phyloP scores from a whole-genome alignment of 2,329 filamentous ascomycete species.

The Eutypa lata region DNA sequence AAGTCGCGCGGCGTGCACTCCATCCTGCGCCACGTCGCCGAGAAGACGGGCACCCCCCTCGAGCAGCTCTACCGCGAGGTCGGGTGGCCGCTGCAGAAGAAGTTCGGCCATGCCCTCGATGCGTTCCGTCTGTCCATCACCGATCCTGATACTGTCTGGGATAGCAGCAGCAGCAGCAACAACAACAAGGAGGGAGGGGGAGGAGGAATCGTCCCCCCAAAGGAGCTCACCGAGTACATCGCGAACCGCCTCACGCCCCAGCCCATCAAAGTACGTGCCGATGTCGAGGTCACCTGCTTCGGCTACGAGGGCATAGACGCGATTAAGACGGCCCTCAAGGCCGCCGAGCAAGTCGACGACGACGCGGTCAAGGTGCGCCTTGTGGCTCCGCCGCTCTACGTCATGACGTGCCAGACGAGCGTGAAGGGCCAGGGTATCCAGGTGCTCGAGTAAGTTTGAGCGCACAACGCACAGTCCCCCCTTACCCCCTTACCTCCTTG shows the following conservation, averaged over 20 bases:
- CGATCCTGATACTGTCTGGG: conserved; percentile 82
- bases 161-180: no score
- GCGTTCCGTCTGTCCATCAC: conserved; percentile 99
- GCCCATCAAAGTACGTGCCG: conserved; percentile 97
- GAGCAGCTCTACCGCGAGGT: conserved; percentile 92
- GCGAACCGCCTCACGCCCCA: conserved; percentile 94
- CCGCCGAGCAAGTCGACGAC: conserved; percentile 90
- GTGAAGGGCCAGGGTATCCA: conserved; percentile 87
- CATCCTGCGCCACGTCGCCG: conserved; percentile 97
- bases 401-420: conserved; percentile 90
- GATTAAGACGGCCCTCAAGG: conserved; percentile 87
- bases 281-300: conserved; percentile 94
- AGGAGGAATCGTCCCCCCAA: conserved; percentile 77
- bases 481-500: no score
- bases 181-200: no score
- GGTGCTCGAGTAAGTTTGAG: conserved; percentile 64
- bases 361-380: conserved; percentile 97
- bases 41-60: conserved; percentile 94
- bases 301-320: conserved; percentile 98
- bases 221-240: conserved; percentile 93
- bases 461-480: no score
- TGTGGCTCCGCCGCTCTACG: conserved; percentile 95
- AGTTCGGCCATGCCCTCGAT: conserved; percentile 93
- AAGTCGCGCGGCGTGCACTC: conserved; percentile 99
- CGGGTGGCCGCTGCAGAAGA: conserved; percentile 96